phyloP scores from a whole-genome alignment of 148 eudicot genomes.

The Agrostemma githago region DNA sequence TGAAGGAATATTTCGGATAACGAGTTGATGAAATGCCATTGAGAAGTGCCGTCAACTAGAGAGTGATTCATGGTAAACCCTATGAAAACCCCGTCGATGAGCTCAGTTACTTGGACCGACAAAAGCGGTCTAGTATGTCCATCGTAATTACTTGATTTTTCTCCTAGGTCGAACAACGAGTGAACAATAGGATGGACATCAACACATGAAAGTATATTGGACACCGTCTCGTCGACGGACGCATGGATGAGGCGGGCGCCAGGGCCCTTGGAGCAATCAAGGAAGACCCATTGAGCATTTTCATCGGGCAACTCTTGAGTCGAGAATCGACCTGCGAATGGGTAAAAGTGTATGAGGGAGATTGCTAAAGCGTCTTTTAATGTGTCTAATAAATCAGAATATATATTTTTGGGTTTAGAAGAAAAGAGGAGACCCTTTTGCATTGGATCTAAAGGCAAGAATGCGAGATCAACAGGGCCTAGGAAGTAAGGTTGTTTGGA shows the following conservation, averaged over 20 bases:
- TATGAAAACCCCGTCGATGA: too few relatives aligned
- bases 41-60: too few relatives aligned
- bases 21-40: too few relatives aligned
- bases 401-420: not conserved
- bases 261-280: not conserved
- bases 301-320: not conserved
- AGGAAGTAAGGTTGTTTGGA: not conserved
- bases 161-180: conserved; percentile 27
- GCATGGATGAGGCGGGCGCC: conserved; percentile 46
- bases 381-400: not conserved
- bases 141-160: conserved; percentile 28
- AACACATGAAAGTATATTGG: not conserved
- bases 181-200: conserved; percentile 10
- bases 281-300: conserved; percentile 6
- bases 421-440: conserved; percentile 23
- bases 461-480: not conserved
- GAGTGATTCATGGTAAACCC: too few relatives aligned
- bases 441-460: conserved; percentile 9
- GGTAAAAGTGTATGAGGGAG: too few relatives aligned
- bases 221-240: conserved; percentile 21
- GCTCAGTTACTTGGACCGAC: too few relatives aligned
- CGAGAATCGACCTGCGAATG: conserved; percentile 6
- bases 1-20: conserved; percentile 9
- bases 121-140: conserved; percentile 22
- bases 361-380: conserved; percentile 7